A percentile compares a stretch with the other conserved stretches of the same genome.
Conservation (phyloP, 768 basidiomycete genomes). For the Coprinopsis marcescibilis region DNA sequence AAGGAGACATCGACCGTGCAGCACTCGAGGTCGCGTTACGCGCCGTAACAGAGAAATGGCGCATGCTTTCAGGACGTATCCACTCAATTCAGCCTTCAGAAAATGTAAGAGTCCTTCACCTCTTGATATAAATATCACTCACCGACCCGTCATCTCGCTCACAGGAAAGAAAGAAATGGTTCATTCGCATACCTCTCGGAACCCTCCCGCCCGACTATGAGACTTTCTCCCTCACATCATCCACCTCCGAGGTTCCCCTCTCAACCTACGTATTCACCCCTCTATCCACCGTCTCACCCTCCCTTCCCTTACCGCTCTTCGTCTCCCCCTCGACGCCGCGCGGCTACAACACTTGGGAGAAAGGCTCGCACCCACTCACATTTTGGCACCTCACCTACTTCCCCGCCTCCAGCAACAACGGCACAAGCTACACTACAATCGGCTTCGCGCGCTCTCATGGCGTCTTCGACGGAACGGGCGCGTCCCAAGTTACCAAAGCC, state of each 20-base stretch:
- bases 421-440: constrained; percentile 29
- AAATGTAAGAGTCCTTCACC: too few species aligned
- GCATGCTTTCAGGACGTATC: constrained; percentile 22
- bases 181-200: constrained; percentile 31
- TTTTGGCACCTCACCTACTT: constrained; percentile 41
- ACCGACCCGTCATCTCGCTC: neutral
- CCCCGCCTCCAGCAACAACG: constrained; percentile 25
- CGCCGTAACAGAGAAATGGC: too few species aligned
- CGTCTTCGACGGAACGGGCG: constrained; percentile 37
- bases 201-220: constrained; percentile 27
- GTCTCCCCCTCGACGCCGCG: constrained; percentile 33
- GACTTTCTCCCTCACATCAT: constrained; percentile 31
- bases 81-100: too few species aligned
- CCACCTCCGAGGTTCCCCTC: constrained; percentile 27
- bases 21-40: too few species aligned
- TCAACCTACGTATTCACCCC: constrained; percentile 31
- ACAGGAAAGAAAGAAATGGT: constrained; percentile 30
- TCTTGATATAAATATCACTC: neutral
- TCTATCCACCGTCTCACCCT: constrained; percentile 24
- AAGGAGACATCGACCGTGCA: too few species aligned
- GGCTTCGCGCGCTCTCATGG: constrained; percentile 39
- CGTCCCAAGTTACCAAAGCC: constrained; percentile 29
- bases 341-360: constrained; percentile 30
- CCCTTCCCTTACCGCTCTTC: constrained; percentile 33
- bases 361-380: constrained; percentile 27